A percentile compares a stretch with the other conserved stretches of the same genome.
phyloP scores from a whole-genome alignment of 176 grass and related monocot species.

The Tillandsia fasciculata region DNA sequence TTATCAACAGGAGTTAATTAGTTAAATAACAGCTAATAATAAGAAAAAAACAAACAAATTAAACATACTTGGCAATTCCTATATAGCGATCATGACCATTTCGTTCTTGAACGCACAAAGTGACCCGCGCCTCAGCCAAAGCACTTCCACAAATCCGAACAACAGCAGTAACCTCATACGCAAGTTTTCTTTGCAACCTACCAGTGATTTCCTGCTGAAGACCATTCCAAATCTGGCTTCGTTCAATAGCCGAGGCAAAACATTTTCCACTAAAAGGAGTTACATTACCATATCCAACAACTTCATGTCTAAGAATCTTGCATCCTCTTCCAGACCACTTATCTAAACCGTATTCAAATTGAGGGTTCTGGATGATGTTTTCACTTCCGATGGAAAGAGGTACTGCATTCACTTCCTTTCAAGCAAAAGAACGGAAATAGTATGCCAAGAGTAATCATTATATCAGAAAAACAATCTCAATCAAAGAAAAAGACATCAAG shows the following conservation, averaged over 20 bases:
- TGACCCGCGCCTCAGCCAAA: slow-evolving; percentile 53
- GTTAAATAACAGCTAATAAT: background rate
- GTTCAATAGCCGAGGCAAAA: slow-evolving; percentile 68
- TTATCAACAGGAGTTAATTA: background rate
- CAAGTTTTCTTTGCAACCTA: slow-evolving; percentile 51
- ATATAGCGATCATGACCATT: slow-evolving; percentile 77
- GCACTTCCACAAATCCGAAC: slow-evolving; percentile 60
- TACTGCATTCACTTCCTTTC: slow-evolving; percentile 30
- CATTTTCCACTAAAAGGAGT: slow-evolving; percentile 53
- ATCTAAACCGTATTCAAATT: slow-evolving; percentile 66
- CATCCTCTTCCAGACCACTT: slow-evolving; percentile 98
- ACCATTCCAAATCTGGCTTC: slow-evolving; percentile 77
- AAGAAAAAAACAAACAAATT: slow-evolving; percentile 1
- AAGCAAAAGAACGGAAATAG: slow-evolving; percentile 3
- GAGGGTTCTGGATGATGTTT: slow-evolving; percentile 59
- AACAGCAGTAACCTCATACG: slow-evolving; percentile 61
- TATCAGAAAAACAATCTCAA: too few relatives aligned
- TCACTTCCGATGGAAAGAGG: slow-evolving; percentile 12
- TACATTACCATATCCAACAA: slow-evolving; percentile 47
- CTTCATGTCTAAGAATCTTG: slow-evolving; percentile 63
- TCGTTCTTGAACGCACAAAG: slow-evolving; percentile 74
- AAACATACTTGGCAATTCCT: slow-evolving; percentile 79
- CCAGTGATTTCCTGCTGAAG: slow-evolving; percentile 89
- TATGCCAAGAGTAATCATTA: too few relatives aligned
- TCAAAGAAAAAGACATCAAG: too few relatives aligned